Conservation (phyloP, 345 rosid species). For the Ceriops tagal region DNA sequence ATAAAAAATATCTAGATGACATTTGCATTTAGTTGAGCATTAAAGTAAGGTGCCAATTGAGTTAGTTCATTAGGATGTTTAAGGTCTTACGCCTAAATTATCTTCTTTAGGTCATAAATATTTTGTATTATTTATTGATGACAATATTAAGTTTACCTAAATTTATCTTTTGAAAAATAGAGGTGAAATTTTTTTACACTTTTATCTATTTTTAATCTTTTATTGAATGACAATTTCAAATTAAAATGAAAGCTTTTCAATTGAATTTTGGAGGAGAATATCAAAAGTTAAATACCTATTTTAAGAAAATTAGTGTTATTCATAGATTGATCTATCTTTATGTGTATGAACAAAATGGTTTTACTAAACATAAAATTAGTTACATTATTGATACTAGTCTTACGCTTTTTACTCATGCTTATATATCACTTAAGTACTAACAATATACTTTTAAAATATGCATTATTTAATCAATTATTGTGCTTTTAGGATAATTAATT, state of each 20-base stretch:
- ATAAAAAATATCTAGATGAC: background rate
- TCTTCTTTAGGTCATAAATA: background rate
- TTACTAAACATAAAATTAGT: background rate
- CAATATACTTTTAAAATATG: background rate
- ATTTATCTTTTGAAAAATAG: background rate
- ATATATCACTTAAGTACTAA: background rate
- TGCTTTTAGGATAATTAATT: too few species aligned
- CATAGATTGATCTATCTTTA: background rate
- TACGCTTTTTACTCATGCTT: background rate
- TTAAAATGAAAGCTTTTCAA: background rate
- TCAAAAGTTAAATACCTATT: background rate
- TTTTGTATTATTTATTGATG: background rate
- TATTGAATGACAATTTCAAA: background rate
- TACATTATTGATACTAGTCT: background rate
- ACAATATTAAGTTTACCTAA: background rate
- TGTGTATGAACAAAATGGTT: background rate
- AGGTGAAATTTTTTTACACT: background rate
- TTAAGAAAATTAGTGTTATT: background rate
- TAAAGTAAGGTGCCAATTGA: background rate
- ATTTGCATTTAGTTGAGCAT: background rate
- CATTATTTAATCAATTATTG: too few species aligned
- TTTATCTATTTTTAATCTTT: background rate
- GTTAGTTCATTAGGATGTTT: background rate
- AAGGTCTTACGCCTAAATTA: background rate
- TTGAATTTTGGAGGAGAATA: background rate